Evolutionary conservation across 2,329 filamentous ascomycete species (phyloP), one percentile per base, ranked within the genome.

Genomic region (Xylariaceae sp.): DNA sequence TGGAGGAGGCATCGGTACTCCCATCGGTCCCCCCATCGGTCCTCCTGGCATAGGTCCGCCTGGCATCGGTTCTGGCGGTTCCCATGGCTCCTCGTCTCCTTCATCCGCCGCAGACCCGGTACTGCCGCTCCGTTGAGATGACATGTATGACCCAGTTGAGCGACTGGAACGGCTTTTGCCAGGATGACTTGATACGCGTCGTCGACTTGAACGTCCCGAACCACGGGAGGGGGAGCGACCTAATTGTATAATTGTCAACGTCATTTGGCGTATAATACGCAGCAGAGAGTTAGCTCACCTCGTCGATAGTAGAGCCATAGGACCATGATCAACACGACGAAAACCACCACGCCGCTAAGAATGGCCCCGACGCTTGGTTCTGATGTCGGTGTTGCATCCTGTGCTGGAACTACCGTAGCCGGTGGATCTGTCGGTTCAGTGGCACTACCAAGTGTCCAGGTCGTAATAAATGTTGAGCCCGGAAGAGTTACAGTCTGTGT

Each of bases 291-390:
- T 5, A 12, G 50, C 59, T 57, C 40, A 68, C 67, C 59, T 61
- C 57, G 63, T 10, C 67, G 59, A 40, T 61, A 67, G 40, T 59
- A 69, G 20, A 65, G 42, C 67, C 66, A 69, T 29, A 65, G 9
- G 16, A 67, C 32, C 12, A 67, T 37, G n/a, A 66, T 7, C 6
- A 68, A 44, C n/a, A 68, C 58, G n/a, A 67, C 19, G 16, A 57
- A 23, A 14, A 58, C 56, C 9, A 64, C 66, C 1, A 70, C 56
- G 14, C 58, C 66, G 42, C 67, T 70, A 29, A 70, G 58, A 40
- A 69, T 67, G 7, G 65, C 59, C 16, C 67, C 67, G 4, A 70
- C 57, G 29, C 57, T 62, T 41, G 52, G 52, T 37, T 60, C 50
- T 29, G 32, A 53, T 7, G 50, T 20, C n/a, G 40, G 50, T 14